These are phyloP conservation scores for Cystobasidium pallidum DNA, from an alignment of 1,284 basidiomycete species.

Conservation along the genomic window DNA sequence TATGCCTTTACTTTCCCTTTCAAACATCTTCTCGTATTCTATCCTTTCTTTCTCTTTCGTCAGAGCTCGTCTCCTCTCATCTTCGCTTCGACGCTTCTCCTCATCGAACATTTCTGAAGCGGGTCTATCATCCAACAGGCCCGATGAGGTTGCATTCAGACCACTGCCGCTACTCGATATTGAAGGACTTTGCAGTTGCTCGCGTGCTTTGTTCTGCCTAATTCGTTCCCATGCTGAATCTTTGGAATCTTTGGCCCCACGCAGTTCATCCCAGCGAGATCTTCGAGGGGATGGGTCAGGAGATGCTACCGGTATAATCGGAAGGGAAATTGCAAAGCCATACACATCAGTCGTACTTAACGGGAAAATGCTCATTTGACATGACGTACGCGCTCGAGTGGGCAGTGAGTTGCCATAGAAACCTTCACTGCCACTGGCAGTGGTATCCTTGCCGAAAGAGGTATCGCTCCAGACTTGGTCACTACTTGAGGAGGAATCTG, in stretches of 20 bases:
- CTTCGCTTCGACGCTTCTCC: conserved; percentile 13
- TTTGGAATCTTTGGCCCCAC: conserved; percentile 21
- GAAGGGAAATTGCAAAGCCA: not conserved
- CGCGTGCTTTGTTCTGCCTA: conserved; percentile 28
- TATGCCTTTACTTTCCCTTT: conserved; percentile 32
- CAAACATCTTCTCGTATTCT: conserved; percentile 44
- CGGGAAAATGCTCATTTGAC: not conserved
- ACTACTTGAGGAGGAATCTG: not conserved
- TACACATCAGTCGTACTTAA: not conserved
- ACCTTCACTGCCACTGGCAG: not conserved
- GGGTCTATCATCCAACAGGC: conserved; percentile 5
- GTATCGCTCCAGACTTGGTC: conserved; percentile 23
- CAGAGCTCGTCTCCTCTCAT: conserved; percentile 20
- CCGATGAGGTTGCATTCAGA: not conserved
- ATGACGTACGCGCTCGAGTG: not conserved
- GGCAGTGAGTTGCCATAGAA: conserved; percentile 9
- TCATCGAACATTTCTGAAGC: conserved; percentile 27
- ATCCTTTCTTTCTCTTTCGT: conserved; percentile 29
- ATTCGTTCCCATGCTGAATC: conserved; percentile 43
- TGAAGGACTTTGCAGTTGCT: conserved; percentile 14
- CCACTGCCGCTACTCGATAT: not conserved
- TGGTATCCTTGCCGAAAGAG: conserved; percentile 20
- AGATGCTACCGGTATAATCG: not conserved
- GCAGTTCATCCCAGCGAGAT: conserved; percentile 41
- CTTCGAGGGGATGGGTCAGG: not conserved